phyloP scores from a whole-genome alignment of 352 stramenopile genomes.

The Globisporangium apiculatum region DNA sequence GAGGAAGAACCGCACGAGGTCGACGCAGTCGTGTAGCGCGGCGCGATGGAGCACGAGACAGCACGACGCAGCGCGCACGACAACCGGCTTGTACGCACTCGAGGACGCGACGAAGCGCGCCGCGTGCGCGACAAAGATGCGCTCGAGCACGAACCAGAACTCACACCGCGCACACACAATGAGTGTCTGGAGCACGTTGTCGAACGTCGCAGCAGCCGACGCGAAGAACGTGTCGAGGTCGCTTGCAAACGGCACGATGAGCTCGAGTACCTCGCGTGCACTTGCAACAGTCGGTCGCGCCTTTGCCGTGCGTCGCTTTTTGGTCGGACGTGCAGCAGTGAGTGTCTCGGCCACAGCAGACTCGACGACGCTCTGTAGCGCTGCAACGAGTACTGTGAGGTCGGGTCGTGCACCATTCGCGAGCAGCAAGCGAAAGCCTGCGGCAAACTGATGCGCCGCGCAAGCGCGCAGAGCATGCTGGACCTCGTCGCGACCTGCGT shows the following conservation, averaged over 20 bases:
- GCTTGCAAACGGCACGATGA: constrained; percentile 17
- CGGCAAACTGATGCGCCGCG: constrained; percentile 27
- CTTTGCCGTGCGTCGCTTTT: neutral
- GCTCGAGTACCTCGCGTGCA: constrained; percentile 19
- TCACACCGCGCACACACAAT: constrained; percentile 40
- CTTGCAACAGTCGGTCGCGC: constrained; percentile 5
- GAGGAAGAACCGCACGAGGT: constrained; percentile 39
- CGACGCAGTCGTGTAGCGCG: constrained; percentile 32
- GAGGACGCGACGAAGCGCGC: constrained; percentile 24
- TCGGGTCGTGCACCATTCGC: constrained; percentile 24
- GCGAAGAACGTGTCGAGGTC: constrained; percentile 42
- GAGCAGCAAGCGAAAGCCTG: constrained; percentile 33
- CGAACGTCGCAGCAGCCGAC: constrained; percentile 28
- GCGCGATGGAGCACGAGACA: constrained; percentile 46
- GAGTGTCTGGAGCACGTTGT: constrained; percentile 32
- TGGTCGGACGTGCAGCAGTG: neutral
- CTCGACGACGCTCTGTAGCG: constrained; percentile 22
- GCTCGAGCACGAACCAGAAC: constrained; percentile 39
- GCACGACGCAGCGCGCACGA: constrained; percentile 33
- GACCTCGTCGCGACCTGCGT: constrained; percentile 31
- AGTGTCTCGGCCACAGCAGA: neutral
- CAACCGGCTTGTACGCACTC: constrained; percentile 39
- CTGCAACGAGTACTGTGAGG: constrained; percentile 22
- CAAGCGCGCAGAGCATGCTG: constrained; percentile 28
- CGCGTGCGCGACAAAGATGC: constrained; percentile 31